These are phyloP conservation scores for Aspergillus tubingensis DNA, from an alignment of 2,329 filamentous ascomycete genomes.

Conservation along the genomic window DNA sequence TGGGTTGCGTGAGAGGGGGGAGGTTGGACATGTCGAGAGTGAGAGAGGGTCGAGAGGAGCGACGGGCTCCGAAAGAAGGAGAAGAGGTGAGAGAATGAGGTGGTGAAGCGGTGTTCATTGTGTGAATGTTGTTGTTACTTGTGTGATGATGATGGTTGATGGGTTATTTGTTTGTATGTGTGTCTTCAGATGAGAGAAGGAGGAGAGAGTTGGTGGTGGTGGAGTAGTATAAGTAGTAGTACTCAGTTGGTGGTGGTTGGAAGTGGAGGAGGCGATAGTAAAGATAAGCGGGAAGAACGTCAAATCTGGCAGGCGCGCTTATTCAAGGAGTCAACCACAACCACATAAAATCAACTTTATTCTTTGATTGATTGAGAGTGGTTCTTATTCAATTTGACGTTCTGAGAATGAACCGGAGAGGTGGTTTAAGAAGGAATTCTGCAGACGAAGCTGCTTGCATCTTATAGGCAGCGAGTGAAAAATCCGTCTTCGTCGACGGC, in stretches of 20 bases:
- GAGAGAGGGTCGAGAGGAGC: conserved; percentile 38
- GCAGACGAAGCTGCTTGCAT: neutral
- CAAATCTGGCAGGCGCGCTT: neutral
- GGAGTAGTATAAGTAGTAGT: neutral
- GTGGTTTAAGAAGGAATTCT: neutral
- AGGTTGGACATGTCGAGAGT: conserved; percentile 50
- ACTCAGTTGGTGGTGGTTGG: neutral
- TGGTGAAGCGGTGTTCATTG: conserved; percentile 25
- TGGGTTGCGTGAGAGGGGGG: conserved; percentile 48
- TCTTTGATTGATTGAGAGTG: neutral
- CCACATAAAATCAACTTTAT: neutral
- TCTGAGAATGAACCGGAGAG: neutral
- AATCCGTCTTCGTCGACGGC: conserved; percentile 8
- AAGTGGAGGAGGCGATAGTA: neutral
- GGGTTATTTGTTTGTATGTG: neutral
- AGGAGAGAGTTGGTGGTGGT: neutral
- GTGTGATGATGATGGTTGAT: neutral
- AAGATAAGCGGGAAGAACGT: neutral
- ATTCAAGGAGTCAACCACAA: conserved; percentile 1
- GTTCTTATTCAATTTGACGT: too few species aligned
- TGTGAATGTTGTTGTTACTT: conserved; percentile 7
- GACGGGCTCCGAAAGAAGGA: conserved; percentile 24
- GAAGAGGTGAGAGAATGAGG: conserved; percentile 28
- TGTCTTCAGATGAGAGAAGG: neutral
- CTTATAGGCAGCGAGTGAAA: neutral